phyloP scores from a whole-genome alignment of 495 filamentous ascomycete genomes.

The Poronia punctata region DNA sequence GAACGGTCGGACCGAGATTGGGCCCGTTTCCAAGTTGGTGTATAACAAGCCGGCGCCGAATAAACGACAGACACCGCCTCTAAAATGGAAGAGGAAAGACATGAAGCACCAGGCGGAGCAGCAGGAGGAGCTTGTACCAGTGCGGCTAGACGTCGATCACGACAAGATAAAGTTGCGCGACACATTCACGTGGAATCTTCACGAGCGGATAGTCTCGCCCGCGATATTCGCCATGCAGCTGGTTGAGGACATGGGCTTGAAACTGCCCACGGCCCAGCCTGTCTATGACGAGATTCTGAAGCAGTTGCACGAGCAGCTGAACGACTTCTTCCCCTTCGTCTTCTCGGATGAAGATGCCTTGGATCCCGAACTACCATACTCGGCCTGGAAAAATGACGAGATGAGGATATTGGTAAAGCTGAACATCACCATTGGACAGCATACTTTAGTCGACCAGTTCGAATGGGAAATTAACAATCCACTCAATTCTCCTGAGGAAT shows the following conservation, averaged over 20 bases:
- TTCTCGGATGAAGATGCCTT: slow-evolving; percentile 85
- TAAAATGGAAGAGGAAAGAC: slow-evolving; percentile 70
- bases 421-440: slow-evolving; percentile 94
- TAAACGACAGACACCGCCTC: slow-evolving; percentile 59
- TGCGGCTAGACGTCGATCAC: slow-evolving; percentile 89
- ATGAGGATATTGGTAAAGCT: slow-evolving; percentile 94
- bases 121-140: slow-evolving; percentile 81
- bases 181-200: slow-evolving; percentile 97
- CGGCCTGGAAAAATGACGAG: slow-evolving; percentile 95
- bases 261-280: slow-evolving; percentile 54
- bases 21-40: slow-evolving; percentile 47
- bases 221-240: slow-evolving; percentile 82
- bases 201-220: slow-evolving; percentile 72
- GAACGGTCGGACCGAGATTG: slow-evolving; percentile 69
- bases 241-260: slow-evolving; percentile 82
- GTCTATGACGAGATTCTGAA: slow-evolving; percentile 70
- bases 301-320: slow-evolving; percentile 82
- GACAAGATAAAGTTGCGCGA: slow-evolving; percentile 94
- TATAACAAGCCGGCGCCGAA: slow-evolving; percentile 74
- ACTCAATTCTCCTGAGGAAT: slow-evolving; percentile 86
- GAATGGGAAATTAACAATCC: slow-evolving; percentile 99
- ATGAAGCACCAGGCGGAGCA: slow-evolving; percentile 78
- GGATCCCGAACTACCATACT: slow-evolving; percentile 84
- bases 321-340: slow-evolving; percentile 86
- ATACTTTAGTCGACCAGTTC: slow-evolving; percentile 93